Percentiles rank a stretch among this genome's conserved stretches.
Conservation (phyloP, 139 green algal species). For the Chlamydomonas urium region DNA sequence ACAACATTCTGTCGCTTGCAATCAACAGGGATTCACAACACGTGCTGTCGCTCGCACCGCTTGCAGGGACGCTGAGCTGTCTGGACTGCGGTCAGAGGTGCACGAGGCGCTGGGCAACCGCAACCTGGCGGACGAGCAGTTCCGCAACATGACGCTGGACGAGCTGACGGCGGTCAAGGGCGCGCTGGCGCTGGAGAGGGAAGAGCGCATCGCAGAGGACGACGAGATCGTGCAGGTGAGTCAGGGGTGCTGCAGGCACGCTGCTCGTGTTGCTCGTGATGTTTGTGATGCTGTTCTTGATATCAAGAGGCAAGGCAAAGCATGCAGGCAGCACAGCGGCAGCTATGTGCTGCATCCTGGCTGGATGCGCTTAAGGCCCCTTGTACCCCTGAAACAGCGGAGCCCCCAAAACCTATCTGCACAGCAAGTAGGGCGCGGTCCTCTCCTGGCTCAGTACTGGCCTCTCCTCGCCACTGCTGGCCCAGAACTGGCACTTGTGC, state of each 20-base stretch:
- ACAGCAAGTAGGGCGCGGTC: too few relatives aligned
- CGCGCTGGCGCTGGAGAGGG: conserved; percentile 57
- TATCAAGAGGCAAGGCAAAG: too few relatives aligned
- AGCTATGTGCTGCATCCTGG: background rate
- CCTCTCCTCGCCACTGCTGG: too few relatives aligned
- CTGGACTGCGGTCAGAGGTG: conserved; percentile 45
- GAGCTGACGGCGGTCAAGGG: conserved; percentile 62
- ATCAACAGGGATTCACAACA: too few relatives aligned
- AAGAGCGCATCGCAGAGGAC: conserved; percentile 71
- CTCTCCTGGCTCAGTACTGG: too few relatives aligned
- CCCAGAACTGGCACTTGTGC: too few relatives aligned
- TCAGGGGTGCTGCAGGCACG: background rate
- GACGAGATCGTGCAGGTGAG: conserved; percentile 62
- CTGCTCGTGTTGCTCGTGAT: too few relatives aligned
- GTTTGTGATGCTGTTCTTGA: too few relatives aligned
- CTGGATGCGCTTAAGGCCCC: too few relatives aligned
- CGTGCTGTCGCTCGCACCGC: background rate
- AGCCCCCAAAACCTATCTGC: too few relatives aligned
- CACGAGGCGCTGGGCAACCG: conserved; percentile 57
- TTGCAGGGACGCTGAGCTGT: conserved; percentile 41
- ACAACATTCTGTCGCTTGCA: too few relatives aligned
- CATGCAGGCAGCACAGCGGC: background rate
- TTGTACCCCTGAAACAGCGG: too few relatives aligned
- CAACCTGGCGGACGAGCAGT: conserved; percentile 58
- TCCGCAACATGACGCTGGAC: conserved; percentile 52